Percentiles rank a stretch among this genome's conserved stretches.
Evolutionary conservation across 2,329 filamentous ascomycete genomes (phyloP).

Genomic region (Periglandula ipomoeae): DNA sequence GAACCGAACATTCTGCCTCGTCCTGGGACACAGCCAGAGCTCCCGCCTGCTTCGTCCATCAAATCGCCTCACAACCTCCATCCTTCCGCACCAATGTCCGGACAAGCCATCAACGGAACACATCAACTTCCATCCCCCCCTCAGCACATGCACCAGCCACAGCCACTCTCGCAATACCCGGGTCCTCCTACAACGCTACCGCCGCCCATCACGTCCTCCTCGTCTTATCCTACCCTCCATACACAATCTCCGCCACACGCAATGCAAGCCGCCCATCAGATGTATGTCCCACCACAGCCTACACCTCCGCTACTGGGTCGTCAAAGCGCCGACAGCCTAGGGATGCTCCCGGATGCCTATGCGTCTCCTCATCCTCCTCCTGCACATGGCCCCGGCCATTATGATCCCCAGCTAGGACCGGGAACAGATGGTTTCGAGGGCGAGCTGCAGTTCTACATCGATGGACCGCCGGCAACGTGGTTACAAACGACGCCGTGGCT

Average conservation of each 20-base stretch:
- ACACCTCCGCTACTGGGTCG: slow-evolving; percentile 11
- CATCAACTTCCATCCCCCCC: slow-evolving; percentile 7
- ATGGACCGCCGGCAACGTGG: slow-evolving; percentile 21
- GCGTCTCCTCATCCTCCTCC: slow-evolving; percentile 19
- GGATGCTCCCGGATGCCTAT: slow-evolving; percentile 33
- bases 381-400: slow-evolving; percentile 9
- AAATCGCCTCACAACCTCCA: slow-evolving; percentile 7
- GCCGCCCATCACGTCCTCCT: slow-evolving; percentile 11
- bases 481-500: slow-evolving; percentile 9
- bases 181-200: slow-evolving; percentile 12
- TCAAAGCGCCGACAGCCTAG: slow-evolving; percentile 23
- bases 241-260: slow-evolving; percentile 10
- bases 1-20: slow-evolving; percentile 12
- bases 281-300: slow-evolving; percentile 10
- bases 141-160: slow-evolving; percentile 8
- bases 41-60: slow-evolving; percentile 11
- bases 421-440: slow-evolving; percentile 36
- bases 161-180: slow-evolving; percentile 4
- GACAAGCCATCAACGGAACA: neutral
- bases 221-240: slow-evolving; percentile 13
- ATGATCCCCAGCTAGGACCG: slow-evolving; percentile 18
- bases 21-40: slow-evolving; percentile 15
- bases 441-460: slow-evolving; percentile 35
- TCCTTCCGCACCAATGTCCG: neutral
- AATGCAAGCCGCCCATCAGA: slow-evolving; percentile 5